Conservation (phyloP, 306 rosid genomes). For the Cicer chorassanicum region DNA sequence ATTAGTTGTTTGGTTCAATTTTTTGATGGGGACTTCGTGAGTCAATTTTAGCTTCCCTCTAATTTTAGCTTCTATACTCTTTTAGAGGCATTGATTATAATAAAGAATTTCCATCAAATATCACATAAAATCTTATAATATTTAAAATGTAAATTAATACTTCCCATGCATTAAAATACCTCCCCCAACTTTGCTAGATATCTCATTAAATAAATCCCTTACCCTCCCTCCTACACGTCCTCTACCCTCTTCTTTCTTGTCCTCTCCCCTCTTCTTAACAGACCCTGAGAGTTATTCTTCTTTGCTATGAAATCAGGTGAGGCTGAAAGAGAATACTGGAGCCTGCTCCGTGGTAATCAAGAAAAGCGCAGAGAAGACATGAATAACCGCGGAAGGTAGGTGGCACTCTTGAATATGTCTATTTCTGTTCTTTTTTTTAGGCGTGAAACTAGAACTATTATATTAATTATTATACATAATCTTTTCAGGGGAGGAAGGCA, state of each 20-base stretch:
- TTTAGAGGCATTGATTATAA: neutral
- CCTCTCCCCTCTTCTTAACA: neutral
- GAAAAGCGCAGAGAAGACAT: constrained; percentile 55
- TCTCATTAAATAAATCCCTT: neutral
- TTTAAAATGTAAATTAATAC: neutral
- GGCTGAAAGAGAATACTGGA: constrained; percentile 87
- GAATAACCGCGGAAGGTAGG: constrained; percentile 76
- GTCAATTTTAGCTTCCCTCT: too few species aligned
- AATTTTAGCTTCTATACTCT: too few species aligned
- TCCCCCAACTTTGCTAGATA: neutral
- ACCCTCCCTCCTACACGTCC: too few species aligned
- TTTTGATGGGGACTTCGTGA: too few species aligned
- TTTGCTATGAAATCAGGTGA: constrained; percentile 63
- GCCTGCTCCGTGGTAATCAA: constrained; percentile 69
- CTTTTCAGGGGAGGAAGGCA: constrained; percentile 70
- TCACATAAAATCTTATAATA: neutral
- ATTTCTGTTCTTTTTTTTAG: neutral
- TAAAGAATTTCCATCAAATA: neutral
- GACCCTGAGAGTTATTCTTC: constrained; percentile 7
- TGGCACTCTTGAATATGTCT: neutral
- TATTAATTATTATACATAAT: neutral
- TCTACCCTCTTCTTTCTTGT: neutral
- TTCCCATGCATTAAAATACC: too few species aligned
- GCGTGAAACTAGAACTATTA: neutral
- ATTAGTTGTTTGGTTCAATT: too few species aligned